Base-by-base conservation (phyloP, 306 rosid genomes). In the Quercus rubra region DNA sequence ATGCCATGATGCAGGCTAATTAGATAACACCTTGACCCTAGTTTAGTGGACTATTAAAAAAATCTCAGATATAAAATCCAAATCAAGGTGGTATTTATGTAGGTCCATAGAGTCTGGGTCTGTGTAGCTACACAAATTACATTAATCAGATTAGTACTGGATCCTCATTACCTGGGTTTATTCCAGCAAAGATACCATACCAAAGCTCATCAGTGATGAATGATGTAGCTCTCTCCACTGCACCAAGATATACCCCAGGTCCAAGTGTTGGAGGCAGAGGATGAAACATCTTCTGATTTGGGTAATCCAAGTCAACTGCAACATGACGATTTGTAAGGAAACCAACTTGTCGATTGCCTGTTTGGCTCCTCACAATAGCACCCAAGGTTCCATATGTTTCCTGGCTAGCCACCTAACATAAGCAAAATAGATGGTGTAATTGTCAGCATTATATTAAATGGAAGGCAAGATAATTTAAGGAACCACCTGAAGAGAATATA, bases 231-330 rank as follows among this genome's bases (percentile, higher is more conserved):
- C 98, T 88, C 90, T 96, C 99, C 33, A 96, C 99, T 1, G 99
- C 99, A 38, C 99, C 99, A n/a, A 96, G 98, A 87, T 96, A 96
- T 54, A 93, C 98, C 80, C 99, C 99, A 2, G 98, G 99, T 27
- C 99, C 99, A 81, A 96, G 87, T 13, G 98, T 91, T 21, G 98
- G 99, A 55, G 99, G 98, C 63, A 96, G 91, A 55, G 99, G 99
- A 80, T 96, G 99, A 83, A 96, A 96, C 99, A 96, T 96, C 86
- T 96, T 96, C 88, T 96, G 99, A 79, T 96, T 96, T 4, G 99
- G 99, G 85, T 96, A 96, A 82, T 96, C 98, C 56, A 96, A 90
- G 80, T 96, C 92, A 10, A 96, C 99, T 3, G 99, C 99, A 69
- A 96, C 99, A 80, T 96, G 99, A 27, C 99, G 92, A 75, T 96